Evolutionary conservation across 768 basidiomycete species (phyloP).

Genomic region (Sporobolomyces phaffii): DNA sequence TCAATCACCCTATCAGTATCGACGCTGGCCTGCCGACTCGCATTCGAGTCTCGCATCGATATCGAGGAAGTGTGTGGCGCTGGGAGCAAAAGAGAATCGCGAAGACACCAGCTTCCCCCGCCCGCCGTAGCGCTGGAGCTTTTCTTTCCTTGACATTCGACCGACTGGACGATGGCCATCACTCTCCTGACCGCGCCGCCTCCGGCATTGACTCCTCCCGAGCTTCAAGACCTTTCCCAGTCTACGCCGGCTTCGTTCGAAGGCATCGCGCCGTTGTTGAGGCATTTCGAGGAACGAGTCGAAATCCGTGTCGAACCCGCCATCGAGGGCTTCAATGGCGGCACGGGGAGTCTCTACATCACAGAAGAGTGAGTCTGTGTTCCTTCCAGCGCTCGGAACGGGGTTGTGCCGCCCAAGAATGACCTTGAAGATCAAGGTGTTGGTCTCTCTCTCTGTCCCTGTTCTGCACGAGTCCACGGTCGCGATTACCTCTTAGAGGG

Average conservation of each 20-base stretch:
- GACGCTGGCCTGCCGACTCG: too few relatives aligned
- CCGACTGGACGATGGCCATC: conserved; percentile 13
- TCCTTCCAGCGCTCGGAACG: too few relatives aligned
- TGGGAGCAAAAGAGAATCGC: too few relatives aligned
- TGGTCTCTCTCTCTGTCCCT: too few relatives aligned
- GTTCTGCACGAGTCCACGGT: too few relatives aligned
- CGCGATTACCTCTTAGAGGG: too few relatives aligned
- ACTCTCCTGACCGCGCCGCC: conserved; percentile 50
- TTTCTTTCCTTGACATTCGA: too few relatives aligned
- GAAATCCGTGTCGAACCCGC: conserved; percentile 65
- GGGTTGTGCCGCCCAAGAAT: background rate
- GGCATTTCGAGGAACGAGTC: conserved; percentile 67
- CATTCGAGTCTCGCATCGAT: too few relatives aligned
- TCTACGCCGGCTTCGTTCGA: conserved; percentile 78
- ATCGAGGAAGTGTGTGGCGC: too few relatives aligned
- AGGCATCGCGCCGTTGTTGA: conserved; percentile 75
- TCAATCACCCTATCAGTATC: too few relatives aligned
- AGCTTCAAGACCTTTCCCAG: conserved; percentile 61
- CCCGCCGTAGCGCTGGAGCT: too few relatives aligned
- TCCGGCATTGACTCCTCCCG: conserved; percentile 56
- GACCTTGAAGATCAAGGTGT: background rate
- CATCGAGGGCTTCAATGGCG: conserved; percentile 56
- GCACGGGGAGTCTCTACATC: conserved; percentile 67
- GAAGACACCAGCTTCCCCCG: too few relatives aligned
- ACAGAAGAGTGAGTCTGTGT: conserved; percentile 64